Evolutionary conservation across 2,329 filamentous ascomycete genomes (phyloP), one percentile per base, ranked within the genome.

Genomic region (Exophiala sp.): DNA sequence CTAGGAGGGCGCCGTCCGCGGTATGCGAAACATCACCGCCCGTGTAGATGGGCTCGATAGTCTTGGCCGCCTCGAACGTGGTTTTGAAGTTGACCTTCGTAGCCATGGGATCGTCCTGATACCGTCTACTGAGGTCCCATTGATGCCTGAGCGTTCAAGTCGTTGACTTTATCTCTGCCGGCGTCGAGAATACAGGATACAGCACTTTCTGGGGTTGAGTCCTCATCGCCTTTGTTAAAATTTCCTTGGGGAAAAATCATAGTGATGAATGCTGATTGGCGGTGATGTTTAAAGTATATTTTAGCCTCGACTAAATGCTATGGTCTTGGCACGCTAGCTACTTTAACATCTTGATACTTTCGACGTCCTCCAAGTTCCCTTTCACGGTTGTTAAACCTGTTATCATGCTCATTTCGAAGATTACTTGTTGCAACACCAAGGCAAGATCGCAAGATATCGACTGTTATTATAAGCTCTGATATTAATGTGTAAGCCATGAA

Each of bases 41-140:
- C 1, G 91, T 95, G 65, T 93, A 96, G 43, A 97, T 91, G 16
- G 93, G 93, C 62, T 89, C 86, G 48, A 98, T 86, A 41, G 88
- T 86, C 63, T 85, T 82, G 58, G 79, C 79, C 51, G 85, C 80
- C 64, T 94, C 87, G 68, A 96, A 98, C 2, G 91, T 95, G 29
- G 58, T 60, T 75, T 89, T 94, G 61, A 77, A 68, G 34, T 72
- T 72, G 54, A 76, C 69, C 66, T 77, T 76, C 63, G 77, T 78
- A 60, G 73, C 72, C 74, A 77, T 77, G 11, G 32, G 22, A 11
- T 18, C 21, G 19, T 3, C 7, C 4, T 45, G 29, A 10, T 23
- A 11, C 21, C 54, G 27, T 22, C 24, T 23, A 32, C 19, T 21
- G 47, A n/a, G 43, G n/a, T 14, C 18, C 38, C 40, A 37, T 42